Conservation (phyloP, 768 basidiomycete species). For the Kwoniella botswanensis region DNA sequence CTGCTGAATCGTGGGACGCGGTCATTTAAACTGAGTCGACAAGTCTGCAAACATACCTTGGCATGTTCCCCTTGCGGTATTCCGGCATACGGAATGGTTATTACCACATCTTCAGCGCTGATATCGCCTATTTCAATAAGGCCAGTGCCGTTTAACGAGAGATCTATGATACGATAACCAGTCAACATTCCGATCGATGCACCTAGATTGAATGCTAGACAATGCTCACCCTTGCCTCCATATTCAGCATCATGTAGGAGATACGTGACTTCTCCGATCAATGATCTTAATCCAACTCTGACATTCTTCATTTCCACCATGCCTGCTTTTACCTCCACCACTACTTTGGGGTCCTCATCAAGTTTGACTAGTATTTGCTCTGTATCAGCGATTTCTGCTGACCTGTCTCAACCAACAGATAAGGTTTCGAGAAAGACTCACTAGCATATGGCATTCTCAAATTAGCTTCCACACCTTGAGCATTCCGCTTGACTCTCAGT, state of each 20-base stretch:
- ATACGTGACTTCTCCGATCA: slow-evolving; percentile 26
- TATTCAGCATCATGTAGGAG: slow-evolving; percentile 11
- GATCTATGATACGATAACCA: neutral
- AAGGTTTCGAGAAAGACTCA: slow-evolving; percentile 15
- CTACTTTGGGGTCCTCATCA: slow-evolving; percentile 40
- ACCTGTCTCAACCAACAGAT: neutral
- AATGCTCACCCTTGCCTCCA: slow-evolving; percentile 16
- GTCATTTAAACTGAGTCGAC: neutral
- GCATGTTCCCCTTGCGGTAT: slow-evolving; percentile 61
- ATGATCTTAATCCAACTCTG: slow-evolving; percentile 16
- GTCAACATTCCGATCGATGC: neutral
- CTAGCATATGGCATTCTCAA: slow-evolving; percentile 59
- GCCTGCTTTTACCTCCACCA: slow-evolving; percentile 51
- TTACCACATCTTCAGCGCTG: slow-evolving; percentile 27
- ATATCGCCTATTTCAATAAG: slow-evolving; percentile 25
- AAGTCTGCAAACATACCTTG: slow-evolving; percentile 7
- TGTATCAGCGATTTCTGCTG: neutral
- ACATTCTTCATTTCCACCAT: slow-evolving; percentile 38
- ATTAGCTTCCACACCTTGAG: slow-evolving; percentile 68
- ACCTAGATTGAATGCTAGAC: too few relatives aligned
- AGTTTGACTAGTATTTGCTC: slow-evolving; percentile 39
- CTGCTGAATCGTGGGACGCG: neutral
- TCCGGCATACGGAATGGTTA: slow-evolving; percentile 55
- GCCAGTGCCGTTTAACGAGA: neutral
- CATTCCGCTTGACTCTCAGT: slow-evolving; percentile 70